Evolutionary conservation across 2,329 filamentous ascomycete genomes (phyloP), one percentile per base, ranked within the genome.

Genomic region (Xylaria hypoxylon): DNA sequence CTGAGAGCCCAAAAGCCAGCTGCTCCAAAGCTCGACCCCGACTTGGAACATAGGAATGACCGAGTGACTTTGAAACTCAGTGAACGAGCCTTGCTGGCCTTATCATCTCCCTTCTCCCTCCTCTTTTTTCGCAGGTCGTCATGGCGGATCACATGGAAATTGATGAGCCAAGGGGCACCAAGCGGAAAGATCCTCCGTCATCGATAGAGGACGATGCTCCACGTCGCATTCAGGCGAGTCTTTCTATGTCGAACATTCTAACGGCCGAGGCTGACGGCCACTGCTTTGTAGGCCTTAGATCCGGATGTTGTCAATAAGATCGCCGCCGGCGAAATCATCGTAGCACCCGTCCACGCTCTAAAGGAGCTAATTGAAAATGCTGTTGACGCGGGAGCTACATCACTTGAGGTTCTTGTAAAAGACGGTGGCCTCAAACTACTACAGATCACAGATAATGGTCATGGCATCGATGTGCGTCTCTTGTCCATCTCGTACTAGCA

Each of bases 291-390:
- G 90, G 92, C 95, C 15, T 86, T 99, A 28, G 92, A 97, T 75
- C 90, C 92, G 69, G 91, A 96, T 81, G 96, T 99, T 24, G 92
- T 99, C 71, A 99, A 98, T 84, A 99, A 98, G 79, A 99, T 99
- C 72, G 96, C 96, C 0, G 96, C 96, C 0, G 96, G 96, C 22
- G 96, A 99, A 79, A 99, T 99, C 74, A 99, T 99, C 67, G 94
- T 99, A 55, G 95, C 96, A 2, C 96, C 96, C 0, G 94, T 97
- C 31, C 93, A 99, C 79, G 96, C 96, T 2, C 80, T 99, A 64
- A 99, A 99, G 80, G 96, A 99, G 78, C 83, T 99, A 56, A 94
- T 99, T 13, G 96, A 99, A 78, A 99, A 99, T 74, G 91, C 96
- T 3, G 94, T 99, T 17, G 96, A 99, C 80, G 96, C 96, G n/a